Evolutionary conservation across 1,284 basidiomycete species (phyloP).

Genomic region (Papiliotrema terrestris): DNA sequence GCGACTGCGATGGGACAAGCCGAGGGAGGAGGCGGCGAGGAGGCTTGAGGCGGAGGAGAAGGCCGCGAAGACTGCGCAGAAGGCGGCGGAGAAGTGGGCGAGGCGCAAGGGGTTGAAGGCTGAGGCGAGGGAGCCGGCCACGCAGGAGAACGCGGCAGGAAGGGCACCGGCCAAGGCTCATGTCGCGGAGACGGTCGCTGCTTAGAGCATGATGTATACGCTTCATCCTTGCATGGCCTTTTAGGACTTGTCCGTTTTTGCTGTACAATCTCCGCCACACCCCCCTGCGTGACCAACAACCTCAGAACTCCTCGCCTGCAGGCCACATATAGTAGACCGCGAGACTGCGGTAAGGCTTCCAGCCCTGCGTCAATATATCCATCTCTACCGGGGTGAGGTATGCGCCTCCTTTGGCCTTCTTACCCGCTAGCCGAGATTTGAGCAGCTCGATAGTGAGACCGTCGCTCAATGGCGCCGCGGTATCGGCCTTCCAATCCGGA

Average conservation of each 20-base stretch:
- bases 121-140: no score
- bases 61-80: no score
- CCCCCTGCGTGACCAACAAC: not conserved
- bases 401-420: conserved; percentile 71
- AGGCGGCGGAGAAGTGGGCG: not conserved
- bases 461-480: conserved; percentile 55
- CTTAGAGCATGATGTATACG: no score
- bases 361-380: conserved; percentile 68
- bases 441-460: conserved; percentile 62
- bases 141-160: not conserved
- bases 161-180: not conserved
- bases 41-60: not conserved
- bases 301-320: conserved; percentile 33
- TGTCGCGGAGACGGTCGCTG: not conserved
- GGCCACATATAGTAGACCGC: conserved; percentile 54
- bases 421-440: conserved; percentile 65
- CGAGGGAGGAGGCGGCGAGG: conserved; percentile 2
- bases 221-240: no score
- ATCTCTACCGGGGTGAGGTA: conserved; percentile 77
- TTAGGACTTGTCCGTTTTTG: no score
- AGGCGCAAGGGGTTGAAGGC: no score
- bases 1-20: not conserved
- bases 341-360: conserved; percentile 75
- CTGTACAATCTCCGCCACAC: no score
- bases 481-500: conserved; percentile 3